These are phyloP conservation scores for Phytophthora cryptogea DNA, from an alignment of 352 stramenopile genomes.

Conservation along the genomic window DNA sequence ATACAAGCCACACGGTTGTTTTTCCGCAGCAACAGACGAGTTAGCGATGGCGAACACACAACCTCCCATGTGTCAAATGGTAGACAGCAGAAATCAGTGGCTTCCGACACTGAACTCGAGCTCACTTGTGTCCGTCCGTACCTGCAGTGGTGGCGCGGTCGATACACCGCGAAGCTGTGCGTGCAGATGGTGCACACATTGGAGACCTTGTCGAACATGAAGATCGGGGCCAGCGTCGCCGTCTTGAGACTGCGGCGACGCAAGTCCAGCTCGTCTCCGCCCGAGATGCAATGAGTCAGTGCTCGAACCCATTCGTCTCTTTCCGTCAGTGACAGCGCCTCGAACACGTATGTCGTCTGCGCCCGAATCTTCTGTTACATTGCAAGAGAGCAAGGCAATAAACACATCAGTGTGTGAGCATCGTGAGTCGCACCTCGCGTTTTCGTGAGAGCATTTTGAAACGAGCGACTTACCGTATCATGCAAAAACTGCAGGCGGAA, in stretches of 20 bases:
- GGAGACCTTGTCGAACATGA: constrained; percentile 88
- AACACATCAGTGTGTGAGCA: constrained; percentile 15
- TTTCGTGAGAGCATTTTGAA: constrained; percentile 1
- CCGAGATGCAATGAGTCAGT: constrained; percentile 75
- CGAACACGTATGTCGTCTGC: constrained; percentile 66
- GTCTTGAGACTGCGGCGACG: constrained; percentile 72
- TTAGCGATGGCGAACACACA: constrained; percentile 25
- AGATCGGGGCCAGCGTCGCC: constrained; percentile 79
- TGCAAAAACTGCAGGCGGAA: constrained; percentile 61
- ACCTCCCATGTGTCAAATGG: constrained; percentile 19
- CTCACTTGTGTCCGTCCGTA: constrained; percentile 33
- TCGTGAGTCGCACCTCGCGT: constrained; percentile 1
- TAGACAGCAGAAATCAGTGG: constrained; percentile 8
- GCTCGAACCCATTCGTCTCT: constrained; percentile 85
- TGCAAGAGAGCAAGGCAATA: constrained; percentile 4
- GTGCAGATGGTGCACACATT: constrained; percentile 87
- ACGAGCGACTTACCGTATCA: constrained; percentile 21
- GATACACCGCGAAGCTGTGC: constrained; percentile 84
- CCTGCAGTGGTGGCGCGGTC: constrained; percentile 82
- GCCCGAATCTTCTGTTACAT: constrained; percentile 27
- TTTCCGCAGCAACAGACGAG: constrained; percentile 26
- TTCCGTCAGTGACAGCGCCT: constrained; percentile 63
- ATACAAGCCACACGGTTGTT: constrained; percentile 13
- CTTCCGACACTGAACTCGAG: neutral
- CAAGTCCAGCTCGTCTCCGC: constrained; percentile 57